Conservation (phyloP, 1,284 basidiomycete species). For the Tilletia setariae region DNA sequence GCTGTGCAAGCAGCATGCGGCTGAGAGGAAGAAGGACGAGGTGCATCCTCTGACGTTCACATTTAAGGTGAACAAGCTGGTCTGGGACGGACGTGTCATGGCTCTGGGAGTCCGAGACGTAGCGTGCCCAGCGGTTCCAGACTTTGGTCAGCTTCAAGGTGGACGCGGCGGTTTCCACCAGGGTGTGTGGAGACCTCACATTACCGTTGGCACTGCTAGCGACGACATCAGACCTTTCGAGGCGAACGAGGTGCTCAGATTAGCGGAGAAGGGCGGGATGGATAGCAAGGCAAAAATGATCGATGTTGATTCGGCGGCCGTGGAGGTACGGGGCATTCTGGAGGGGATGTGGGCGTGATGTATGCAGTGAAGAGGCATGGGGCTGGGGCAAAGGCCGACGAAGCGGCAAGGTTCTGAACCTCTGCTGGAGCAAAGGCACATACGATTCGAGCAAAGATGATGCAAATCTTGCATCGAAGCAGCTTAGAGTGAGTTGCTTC, state of each 20-base stretch:
- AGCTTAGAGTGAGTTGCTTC: no score
- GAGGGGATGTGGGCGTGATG: slow-evolving; percentile 5
- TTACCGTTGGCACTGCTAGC: slow-evolving; percentile 77
- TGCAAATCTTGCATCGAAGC: no score
- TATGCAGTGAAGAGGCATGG: not conserved
- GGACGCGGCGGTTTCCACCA: slow-evolving; percentile 22
- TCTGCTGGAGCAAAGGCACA: no score
- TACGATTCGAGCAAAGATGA: no score
- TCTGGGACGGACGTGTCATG: slow-evolving; percentile 80
- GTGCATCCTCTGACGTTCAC: slow-evolving; percentile 62
- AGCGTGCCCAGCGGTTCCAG: not conserved
- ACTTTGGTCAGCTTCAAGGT: slow-evolving; percentile 16
- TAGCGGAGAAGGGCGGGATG: slow-evolving; percentile 17
- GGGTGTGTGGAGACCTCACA: slow-evolving; percentile 63
- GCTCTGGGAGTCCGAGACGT: slow-evolving; percentile 54
- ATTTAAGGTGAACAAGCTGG: slow-evolving; percentile 62
- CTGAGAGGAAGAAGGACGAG: not conserved
- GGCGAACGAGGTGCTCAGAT: slow-evolving; percentile 64
- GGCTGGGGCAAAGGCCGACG: no score
- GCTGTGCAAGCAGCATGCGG: slow-evolving; percentile 15
- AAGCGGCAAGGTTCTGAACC: no score
- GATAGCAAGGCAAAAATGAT: not conserved
- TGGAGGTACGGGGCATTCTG: not conserved
- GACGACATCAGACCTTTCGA: slow-evolving; percentile 67
- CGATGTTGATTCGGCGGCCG: not conserved